Conservation (phyloP, 108 stramenopile species). For the Nitzschia sp. region DNA sequence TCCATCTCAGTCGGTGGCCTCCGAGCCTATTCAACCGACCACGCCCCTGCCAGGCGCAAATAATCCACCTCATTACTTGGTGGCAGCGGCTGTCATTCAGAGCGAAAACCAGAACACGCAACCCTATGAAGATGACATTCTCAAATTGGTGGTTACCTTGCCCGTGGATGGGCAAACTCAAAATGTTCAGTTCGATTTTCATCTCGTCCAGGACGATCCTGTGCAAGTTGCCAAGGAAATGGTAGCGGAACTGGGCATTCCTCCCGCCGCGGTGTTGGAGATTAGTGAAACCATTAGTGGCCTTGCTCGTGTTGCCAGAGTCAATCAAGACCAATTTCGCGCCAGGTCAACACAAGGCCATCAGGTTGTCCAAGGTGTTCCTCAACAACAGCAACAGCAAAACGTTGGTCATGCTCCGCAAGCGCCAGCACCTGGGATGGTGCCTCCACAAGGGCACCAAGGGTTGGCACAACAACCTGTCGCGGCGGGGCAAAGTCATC, state of each 20-base stretch:
- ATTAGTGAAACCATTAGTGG: constrained; percentile 86
- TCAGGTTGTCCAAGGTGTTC: constrained; percentile 5
- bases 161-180: constrained; percentile 76
- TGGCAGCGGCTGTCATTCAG: constrained; percentile 65
- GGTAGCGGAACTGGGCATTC: constrained; percentile 81
- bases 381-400: constrained; percentile 3
- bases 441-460: not conserved
- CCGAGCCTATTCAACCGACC: constrained; percentile 23
- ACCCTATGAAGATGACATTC: constrained; percentile 68
- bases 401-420: constrained; percentile 13
- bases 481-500: constrained; percentile 7
- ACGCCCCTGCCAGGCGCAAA: constrained; percentile 11
- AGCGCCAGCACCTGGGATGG: not conserved
- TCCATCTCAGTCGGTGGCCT: too few species aligned
- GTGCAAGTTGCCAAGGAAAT: constrained; percentile 86
- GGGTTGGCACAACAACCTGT: constrained; percentile 4
- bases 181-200: constrained; percentile 84
- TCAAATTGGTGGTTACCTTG: constrained; percentile 76
- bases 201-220: constrained; percentile 85
- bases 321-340: constrained; percentile 66
- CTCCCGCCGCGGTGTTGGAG: constrained; percentile 73
- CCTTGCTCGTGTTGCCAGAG: constrained; percentile 69
- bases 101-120: constrained; percentile 28
- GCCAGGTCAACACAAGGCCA: constrained; percentile 6
- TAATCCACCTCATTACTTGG: constrained; percentile 48